These are phyloP conservation scores for Candida tammaniensis DNA, from an alignment of 805 yeast genomes.

Conservation along the genomic window DNA sequence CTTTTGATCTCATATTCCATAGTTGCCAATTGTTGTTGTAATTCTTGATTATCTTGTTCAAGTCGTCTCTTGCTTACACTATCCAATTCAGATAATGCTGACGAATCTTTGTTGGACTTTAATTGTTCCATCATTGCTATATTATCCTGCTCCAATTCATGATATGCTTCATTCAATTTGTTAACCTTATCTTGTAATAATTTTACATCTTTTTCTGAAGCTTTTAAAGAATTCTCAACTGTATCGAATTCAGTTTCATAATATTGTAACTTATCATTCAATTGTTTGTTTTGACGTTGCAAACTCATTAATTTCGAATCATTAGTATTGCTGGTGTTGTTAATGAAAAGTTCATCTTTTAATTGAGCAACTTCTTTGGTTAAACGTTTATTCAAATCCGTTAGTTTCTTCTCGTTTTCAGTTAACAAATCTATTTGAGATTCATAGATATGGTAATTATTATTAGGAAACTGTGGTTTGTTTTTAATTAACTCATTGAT, in stretches of 20 bases:
- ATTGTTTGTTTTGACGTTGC: conserved; percentile 19
- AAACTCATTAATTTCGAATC: conserved; percentile 11
- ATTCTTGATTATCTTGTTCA: conserved; percentile 20
- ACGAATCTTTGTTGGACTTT: conserved; percentile 10
- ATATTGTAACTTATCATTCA: conserved; percentile 23
- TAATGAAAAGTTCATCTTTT: conserved; percentile 20
- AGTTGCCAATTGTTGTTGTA: conserved; percentile 27
- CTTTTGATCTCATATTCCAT: conserved; percentile 34
- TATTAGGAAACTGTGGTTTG: conserved; percentile 13
- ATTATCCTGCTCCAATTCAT: conserved; percentile 26
- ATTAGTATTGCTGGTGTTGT: conserved; percentile 13
- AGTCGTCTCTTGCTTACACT: conserved; percentile 18
- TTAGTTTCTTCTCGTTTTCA: conserved; percentile 17
- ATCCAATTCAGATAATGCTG: conserved; percentile 23
- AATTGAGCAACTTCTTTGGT: conserved; percentile 27
- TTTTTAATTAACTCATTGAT: conserved; percentile 19
- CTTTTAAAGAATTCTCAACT: conserved; percentile 21
- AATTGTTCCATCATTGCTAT: conserved; percentile 22
- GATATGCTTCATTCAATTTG: conserved; percentile 18
- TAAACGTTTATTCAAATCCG: conserved; percentile 19
- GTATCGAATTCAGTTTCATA: conserved; percentile 28
- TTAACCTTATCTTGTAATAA: conserved; percentile 16
- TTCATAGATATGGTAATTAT: conserved; percentile 16
- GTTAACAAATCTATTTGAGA: conserved; percentile 22
- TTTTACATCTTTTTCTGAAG: conserved; percentile 23